Percentiles rank a stretch among this genome's conserved stretches.
phyloP scores from a whole-genome alignment of 768 basidiomycete species.

The Crepidotus variabilis region DNA sequence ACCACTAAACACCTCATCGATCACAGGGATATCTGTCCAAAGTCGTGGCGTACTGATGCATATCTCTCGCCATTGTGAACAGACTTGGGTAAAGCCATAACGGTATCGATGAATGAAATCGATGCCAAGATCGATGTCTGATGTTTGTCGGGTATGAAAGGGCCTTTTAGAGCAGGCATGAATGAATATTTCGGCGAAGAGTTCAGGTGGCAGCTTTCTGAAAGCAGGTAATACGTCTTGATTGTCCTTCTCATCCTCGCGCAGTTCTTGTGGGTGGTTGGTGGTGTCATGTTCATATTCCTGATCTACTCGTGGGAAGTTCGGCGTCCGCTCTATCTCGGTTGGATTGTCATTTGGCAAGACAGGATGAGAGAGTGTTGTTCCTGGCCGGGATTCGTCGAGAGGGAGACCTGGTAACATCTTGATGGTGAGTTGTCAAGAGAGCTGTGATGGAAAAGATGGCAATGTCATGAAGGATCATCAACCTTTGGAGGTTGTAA shows the following conservation, averaged over 20 bases:
- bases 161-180: neutral
- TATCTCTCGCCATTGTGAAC: neutral
- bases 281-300: neutral
- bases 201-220: too few species aligned
- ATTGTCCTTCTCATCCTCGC: too few species aligned
- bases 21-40: neutral
- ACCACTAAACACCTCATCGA: neutral
- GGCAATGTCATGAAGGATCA: too few species aligned
- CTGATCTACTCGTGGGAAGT: neutral
- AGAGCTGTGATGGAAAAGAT: too few species aligned
- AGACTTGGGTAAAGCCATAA: neutral
- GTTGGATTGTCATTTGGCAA: neutral
- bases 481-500: too few species aligned
- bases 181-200: neutral
- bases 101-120: neutral
- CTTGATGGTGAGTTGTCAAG: neutral
- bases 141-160: neutral
- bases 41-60: neutral
- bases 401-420: neutral
- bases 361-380: neutral
- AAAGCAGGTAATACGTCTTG: too few species aligned
- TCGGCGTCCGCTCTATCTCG: neutral
- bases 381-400: neutral
- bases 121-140: neutral
- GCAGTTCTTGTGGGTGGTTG: neutral